A percentile compares a stretch with the other conserved stretches of the same genome.
These are phyloP conservation scores for Chenopodium formosanum DNA, from an alignment of 148 eudicot species.

Conservation along the genomic window DNA sequence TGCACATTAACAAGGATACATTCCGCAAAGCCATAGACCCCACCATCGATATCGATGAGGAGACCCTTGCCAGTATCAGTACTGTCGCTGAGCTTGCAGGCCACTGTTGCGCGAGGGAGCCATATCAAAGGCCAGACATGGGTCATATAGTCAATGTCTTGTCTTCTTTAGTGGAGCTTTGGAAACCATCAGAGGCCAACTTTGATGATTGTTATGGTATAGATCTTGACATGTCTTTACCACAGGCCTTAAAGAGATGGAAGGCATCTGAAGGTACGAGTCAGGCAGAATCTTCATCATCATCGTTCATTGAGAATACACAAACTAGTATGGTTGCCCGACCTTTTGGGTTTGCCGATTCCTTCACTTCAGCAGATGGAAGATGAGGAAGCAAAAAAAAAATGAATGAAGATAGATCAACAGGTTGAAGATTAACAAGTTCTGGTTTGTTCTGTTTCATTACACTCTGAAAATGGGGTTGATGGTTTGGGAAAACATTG, in stretches of 20 bases:
- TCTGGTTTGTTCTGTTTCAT: constrained; percentile 16
- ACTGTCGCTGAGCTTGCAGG: constrained; percentile 93
- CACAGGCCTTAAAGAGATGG: constrained; percentile 92
- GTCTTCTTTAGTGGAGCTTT: constrained; percentile 81
- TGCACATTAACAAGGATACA: constrained; percentile 84
- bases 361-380: constrained; percentile 85
- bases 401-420: neutral
- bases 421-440: constrained; percentile 1
- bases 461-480: neutral
- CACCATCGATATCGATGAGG: constrained; percentile 63
- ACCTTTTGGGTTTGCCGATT: constrained; percentile 87
- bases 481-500: neutral
- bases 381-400: constrained; percentile 41
- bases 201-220: constrained; percentile 81
- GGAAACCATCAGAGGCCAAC: constrained; percentile 66
- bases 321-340: constrained; percentile 81
- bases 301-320: constrained; percentile 75
- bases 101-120: constrained; percentile 93
- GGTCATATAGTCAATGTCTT: constrained; percentile 86
- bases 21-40: constrained; percentile 88
- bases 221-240: constrained; percentile 85
- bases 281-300: constrained; percentile 57
- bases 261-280: constrained; percentile 80
- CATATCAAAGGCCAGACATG: constrained; percentile 96
- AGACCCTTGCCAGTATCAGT: constrained; percentile 69